Evolutionary conservation across 2,329 filamentous ascomycete genomes (phyloP).

Genomic region (Colletotrichum navitas): DNA sequence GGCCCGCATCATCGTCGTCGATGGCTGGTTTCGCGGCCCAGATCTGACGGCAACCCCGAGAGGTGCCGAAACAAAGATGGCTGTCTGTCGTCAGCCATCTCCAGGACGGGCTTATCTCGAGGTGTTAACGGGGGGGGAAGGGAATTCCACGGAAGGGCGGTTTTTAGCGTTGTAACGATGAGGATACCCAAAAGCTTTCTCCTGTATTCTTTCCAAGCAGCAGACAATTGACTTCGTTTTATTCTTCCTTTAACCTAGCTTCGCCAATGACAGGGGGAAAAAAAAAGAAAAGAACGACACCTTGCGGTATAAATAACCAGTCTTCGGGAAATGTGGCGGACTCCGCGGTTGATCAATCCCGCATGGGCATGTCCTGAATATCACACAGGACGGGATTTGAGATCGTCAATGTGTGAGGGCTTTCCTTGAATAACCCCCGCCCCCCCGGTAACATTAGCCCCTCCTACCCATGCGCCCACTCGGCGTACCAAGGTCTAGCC

Average conservation of each 20-base stretch:
- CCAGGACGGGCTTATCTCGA: constrained; percentile 6
- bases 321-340: not conserved
- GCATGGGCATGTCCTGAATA: constrained; percentile 9
- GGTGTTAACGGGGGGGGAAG: not conserved
- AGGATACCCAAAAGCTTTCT: constrained; percentile 36
- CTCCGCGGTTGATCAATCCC: not conserved
- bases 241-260: not conserved
- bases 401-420: not conserved
- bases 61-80: not conserved
- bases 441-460: not conserved
- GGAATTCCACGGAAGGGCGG: constrained; percentile 18
- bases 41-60: not conserved
- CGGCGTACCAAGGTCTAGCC: not conserved
- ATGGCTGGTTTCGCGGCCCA: not conserved
- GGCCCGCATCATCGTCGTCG: not conserved
- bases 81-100: not conserved
- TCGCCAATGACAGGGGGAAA: not conserved
- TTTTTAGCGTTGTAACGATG: constrained; percentile 36
- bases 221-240: not conserved
- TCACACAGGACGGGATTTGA: constrained; percentile 5
- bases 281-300: not conserved
- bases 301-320: constrained; percentile 14
- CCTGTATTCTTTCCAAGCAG: constrained; percentile 4
- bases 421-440: not conserved
- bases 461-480: not conserved